Evolutionary conservation across 176 grass and related monocot genomes (phyloP).

Genomic region (Bolboschoenus planiculmis): DNA sequence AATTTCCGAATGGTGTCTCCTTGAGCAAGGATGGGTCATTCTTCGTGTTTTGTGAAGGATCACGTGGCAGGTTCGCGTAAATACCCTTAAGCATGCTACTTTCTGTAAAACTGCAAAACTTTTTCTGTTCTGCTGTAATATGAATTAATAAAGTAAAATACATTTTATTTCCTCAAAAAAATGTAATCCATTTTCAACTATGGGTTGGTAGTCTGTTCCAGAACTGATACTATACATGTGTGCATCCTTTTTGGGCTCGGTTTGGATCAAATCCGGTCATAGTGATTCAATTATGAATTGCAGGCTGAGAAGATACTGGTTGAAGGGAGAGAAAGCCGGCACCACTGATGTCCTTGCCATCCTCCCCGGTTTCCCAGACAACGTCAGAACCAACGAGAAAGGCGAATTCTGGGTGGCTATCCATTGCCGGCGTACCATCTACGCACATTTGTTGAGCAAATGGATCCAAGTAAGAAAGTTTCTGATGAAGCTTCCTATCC

Average conservation of each 20-base stretch:
- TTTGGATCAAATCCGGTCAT: background rate
- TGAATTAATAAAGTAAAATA: background rate
- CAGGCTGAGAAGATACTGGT: constrained; percentile 81
- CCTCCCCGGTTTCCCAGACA: constrained; percentile 91
- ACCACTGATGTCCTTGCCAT: constrained; percentile 58
- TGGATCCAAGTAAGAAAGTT: constrained; percentile 51
- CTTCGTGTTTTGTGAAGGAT: constrained; percentile 81
- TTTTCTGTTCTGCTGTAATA: background rate
- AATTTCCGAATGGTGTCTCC: constrained; percentile 88
- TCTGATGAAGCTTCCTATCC: constrained; percentile 69
- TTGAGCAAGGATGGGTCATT: constrained; percentile 89
- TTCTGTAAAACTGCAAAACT: constrained; percentile 9
- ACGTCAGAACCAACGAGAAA: constrained; percentile 73
- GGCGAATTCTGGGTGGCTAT: constrained; percentile 98
- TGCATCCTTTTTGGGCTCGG: background rate
- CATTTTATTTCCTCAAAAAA: too few species aligned
- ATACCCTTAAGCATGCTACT: background rate
- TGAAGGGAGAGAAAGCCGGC: constrained; percentile 85
- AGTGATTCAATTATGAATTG: background rate
- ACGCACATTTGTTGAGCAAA: constrained; percentile 41
- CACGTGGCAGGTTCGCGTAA: constrained; percentile 44
- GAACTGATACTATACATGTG: background rate
- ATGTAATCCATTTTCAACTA: background rate
- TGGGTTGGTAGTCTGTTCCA: background rate
- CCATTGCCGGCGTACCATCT: constrained; percentile 46